phyloP scores from a whole-genome alignment of 306 rosid species.

The Cucumis melo region DNA sequence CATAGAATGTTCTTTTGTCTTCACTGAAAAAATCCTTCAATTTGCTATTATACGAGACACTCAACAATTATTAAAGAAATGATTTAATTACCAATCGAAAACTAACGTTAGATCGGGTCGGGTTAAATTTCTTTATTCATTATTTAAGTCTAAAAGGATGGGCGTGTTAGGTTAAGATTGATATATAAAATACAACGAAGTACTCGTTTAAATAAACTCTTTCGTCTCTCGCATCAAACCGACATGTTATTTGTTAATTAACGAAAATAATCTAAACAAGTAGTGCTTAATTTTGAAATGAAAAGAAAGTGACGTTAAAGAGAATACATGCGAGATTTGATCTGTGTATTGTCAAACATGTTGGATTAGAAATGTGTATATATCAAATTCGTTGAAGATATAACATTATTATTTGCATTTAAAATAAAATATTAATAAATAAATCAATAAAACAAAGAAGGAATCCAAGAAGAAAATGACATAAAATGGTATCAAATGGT shows the following conservation, averaged over 20 bases:
- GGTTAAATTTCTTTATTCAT: not conserved
- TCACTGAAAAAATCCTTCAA: not conserved
- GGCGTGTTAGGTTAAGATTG: not conserved
- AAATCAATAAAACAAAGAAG: not conserved
- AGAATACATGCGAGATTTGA: not conserved
- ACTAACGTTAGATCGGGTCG: not conserved
- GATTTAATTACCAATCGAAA: no score
- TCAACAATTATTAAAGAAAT: not conserved
- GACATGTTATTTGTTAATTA: not conserved
- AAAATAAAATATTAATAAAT: not conserved
- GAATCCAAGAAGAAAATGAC: constrained; percentile 48
- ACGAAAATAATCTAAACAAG: not conserved
- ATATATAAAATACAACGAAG: not conserved
- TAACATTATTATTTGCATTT: not conserved
- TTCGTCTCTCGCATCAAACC: not conserved
- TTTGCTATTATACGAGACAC: not conserved
- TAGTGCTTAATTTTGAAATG: not conserved
- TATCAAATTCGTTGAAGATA: not conserved
- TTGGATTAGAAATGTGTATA: not conserved
- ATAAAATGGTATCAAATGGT: constrained; percentile 28
- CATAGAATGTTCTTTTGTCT: not conserved
- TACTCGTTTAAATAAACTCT: not conserved
- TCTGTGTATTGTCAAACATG: not conserved
- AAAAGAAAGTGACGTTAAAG: not conserved
- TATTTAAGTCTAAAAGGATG: not conserved